Percentiles rank a stretch among this genome's conserved stretches.
These are phyloP conservation scores for Zea mays DNA, from an alignment of 176 grass and related monocot species.

Conservation along the genomic window Zm-B73-REFERENCE-NAM-5.0 NC_050099.1:83222001-83222500, in stretches of 20 bases:
- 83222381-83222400: too few species aligned
- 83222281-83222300: conserved; percentile 89
- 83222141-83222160: conserved; percentile 73
- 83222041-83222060: conserved; percentile 43
- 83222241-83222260: too few species aligned
- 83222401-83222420: too few species aligned
- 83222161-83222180: conserved; percentile 71
- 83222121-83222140: conserved; percentile 78
- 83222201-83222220: too few species aligned
- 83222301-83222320: conserved; percentile 86
- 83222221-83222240: too few species aligned
- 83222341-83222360: conserved; percentile 9
- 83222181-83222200: too few species aligned
- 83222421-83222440: too few species aligned
- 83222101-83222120: conserved; percentile 86
- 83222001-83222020: conserved; percentile 22
- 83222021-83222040: conserved; percentile 30
- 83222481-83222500: too few species aligned
- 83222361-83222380: too few species aligned
- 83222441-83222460: too few species aligned
- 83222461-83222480: too few species aligned
- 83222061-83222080: conserved; percentile 48
- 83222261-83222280: too few species aligned
- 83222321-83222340: conserved; percentile 86
- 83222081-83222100: conserved; percentile 78